Percentiles rank a stretch among this genome's conserved stretches.
phyloP scores from a whole-genome alignment of 768 basidiomycete species.

The Suillus bovinus region DNA sequence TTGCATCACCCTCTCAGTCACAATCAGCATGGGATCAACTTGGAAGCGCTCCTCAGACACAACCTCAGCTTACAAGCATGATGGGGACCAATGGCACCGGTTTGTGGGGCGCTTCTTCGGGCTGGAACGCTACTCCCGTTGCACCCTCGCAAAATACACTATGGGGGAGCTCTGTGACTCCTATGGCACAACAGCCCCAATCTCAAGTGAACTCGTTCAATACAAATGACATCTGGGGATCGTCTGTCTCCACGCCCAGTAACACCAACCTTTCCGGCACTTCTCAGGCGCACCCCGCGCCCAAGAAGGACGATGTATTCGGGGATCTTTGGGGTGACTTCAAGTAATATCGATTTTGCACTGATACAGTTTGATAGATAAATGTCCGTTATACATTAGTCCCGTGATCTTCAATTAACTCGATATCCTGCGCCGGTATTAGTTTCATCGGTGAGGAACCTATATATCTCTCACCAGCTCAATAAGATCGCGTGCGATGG shows the following conservation, averaged over 20 bases:
- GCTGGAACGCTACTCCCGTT: slow-evolving; percentile 49
- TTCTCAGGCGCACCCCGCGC: slow-evolving; percentile 30
- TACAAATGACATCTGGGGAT: slow-evolving; percentile 65
- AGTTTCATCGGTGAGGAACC: neutral
- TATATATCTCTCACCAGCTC: slow-evolving; percentile 55
- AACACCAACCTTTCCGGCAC: slow-evolving; percentile 33
- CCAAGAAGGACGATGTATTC: slow-evolving; percentile 77
- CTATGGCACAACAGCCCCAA: slow-evolving; percentile 21
- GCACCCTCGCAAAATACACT: slow-evolving; percentile 30
- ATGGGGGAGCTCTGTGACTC: slow-evolving; percentile 33
- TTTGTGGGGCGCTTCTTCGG: slow-evolving; percentile 67
- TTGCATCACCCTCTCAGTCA: slow-evolving; percentile 25
- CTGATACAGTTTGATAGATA: slow-evolving; percentile 9
- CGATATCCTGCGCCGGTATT: slow-evolving; percentile 1
- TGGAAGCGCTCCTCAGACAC: slow-evolving; percentile 26
- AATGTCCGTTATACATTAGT: neutral
- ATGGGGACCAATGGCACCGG: slow-evolving; percentile 54
- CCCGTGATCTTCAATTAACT: neutral
- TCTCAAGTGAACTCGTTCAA: slow-evolving; percentile 26
- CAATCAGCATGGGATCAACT: slow-evolving; percentile 28
- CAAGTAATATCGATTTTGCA: slow-evolving; percentile 44
- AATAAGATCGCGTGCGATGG: slow-evolving; percentile 73
- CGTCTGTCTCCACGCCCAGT: slow-evolving; percentile 24
- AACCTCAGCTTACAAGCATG: slow-evolving; percentile 46
- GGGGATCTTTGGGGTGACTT: slow-evolving; percentile 85